phyloP scores from a whole-genome alignment of 2,329 filamentous ascomycete genomes.

The Rhynchosporium graminicola region DNA sequence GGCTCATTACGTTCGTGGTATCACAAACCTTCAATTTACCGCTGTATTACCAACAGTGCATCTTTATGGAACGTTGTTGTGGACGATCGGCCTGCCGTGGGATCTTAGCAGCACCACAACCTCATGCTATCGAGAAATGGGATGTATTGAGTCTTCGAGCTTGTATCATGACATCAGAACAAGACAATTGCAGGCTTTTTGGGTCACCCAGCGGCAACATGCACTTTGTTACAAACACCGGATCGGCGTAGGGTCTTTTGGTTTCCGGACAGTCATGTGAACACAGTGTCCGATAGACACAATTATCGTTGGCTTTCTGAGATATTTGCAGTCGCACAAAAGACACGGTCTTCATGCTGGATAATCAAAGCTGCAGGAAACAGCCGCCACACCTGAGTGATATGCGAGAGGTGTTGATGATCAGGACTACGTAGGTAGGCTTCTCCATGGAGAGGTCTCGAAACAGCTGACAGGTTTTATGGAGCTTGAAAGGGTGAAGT shows the following conservation, averaged over 20 bases:
- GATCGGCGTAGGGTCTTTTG: not conserved
- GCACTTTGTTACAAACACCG: not conserved
- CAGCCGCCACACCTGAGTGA: not conserved
- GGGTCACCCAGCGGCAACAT: not conserved
- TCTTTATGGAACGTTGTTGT: constrained; percentile 10
- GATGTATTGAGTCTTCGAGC: not conserved
- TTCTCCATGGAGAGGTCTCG: not conserved
- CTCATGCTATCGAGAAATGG: not conserved
- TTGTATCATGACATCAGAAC: not conserved
- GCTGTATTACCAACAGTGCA: constrained; percentile 2
- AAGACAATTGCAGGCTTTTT: not conserved
- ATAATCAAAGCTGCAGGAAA: not conserved
- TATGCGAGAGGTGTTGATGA: not conserved
- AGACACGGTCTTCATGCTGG: not conserved
- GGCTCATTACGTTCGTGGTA: constrained; percentile 5
- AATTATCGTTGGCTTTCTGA: not conserved
- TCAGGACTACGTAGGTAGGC: not conserved
- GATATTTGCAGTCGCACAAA: not conserved
- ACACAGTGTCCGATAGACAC: not conserved
- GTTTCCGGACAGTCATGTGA: not conserved
- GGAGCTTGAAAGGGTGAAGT: too few relatives aligned
- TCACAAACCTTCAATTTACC: not conserved
- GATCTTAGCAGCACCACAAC: not conserved
- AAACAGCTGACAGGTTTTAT: not conserved
- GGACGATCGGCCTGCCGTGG: constrained; percentile 10